Percentiles rank a stretch among this genome's conserved stretches.
Evolutionary conservation across 495 filamentous ascomycete species (phyloP).

Genomic region (Hypoxylon crocopeplum): DNA sequence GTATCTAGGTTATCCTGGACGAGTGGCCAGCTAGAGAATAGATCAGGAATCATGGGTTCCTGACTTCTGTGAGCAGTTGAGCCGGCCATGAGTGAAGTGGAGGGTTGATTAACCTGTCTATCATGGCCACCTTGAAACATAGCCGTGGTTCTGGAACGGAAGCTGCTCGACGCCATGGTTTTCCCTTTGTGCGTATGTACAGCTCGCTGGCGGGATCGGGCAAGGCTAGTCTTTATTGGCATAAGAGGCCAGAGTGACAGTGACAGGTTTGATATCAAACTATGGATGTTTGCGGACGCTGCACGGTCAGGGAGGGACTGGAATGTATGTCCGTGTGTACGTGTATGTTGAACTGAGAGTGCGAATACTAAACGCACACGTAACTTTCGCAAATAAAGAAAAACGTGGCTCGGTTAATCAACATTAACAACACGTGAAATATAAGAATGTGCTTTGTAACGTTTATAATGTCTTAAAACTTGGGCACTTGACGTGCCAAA

Average conservation of each 20-base stretch:
- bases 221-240: slow-evolving; percentile 42
- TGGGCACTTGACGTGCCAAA: slow-evolving; percentile 23
- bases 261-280: background rate
- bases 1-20: slow-evolving; percentile 75
- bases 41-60: slow-evolving; percentile 60
- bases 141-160: slow-evolving; percentile 1
- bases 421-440: background rate
- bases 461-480: slow-evolving; percentile 17
- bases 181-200: slow-evolving; percentile 28
- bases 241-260: slow-evolving; percentile 21
- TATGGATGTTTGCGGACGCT: slow-evolving; percentile 9
- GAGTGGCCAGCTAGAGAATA: slow-evolving; percentile 68
- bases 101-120: slow-evolving; percentile 12
- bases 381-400: background rate
- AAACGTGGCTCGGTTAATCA: slow-evolving; percentile 6
- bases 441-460: slow-evolving; percentile 10
- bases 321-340: background rate
- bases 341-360: background rate
- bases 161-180: slow-evolving; percentile 1
- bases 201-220: slow-evolving; percentile 38
- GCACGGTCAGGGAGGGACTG: slow-evolving; percentile 6
- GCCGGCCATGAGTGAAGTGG: slow-evolving; percentile 9
- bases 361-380: background rate
- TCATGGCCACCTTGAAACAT: slow-evolving; percentile 8
- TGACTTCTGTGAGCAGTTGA: slow-evolving; percentile 34